These are phyloP conservation scores for Camelina laxa DNA, from an alignment of 345 rosid genomes.

Conservation along the genomic window DNA sequence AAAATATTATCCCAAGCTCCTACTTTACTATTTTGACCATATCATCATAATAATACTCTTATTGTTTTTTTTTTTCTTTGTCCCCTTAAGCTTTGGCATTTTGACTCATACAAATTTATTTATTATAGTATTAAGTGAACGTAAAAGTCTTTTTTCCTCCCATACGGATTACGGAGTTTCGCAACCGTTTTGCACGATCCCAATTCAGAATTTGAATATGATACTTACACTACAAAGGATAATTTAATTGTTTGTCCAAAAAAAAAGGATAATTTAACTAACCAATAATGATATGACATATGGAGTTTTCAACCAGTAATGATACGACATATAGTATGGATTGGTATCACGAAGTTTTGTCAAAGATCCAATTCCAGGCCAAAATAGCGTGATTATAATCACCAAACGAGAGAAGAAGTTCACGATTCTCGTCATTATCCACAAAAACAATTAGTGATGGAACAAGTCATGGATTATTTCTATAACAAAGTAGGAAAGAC, in stretches of 20 bases:
- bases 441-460: neutral
- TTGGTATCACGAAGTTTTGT: neutral
- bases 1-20: slow-evolving; percentile 14
- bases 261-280: neutral
- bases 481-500: neutral
- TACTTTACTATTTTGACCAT: slow-evolving; percentile 24
- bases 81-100: neutral
- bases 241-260: too few species aligned
- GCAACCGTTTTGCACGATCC: neutral
- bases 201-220: neutral
- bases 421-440: neutral
- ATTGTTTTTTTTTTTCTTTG: neutral
- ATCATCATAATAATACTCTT: neutral
- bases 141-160: neutral
- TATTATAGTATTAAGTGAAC: slow-evolving; percentile 4
- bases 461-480: neutral
- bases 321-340: neutral
- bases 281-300: neutral
- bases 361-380: neutral
- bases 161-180: neutral
- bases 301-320: neutral
- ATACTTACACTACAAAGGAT: neutral
- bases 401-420: neutral
- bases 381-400: neutral
- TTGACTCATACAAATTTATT: neutral